Evolutionary conservation across 2,329 filamentous ascomycete genomes (phyloP), one percentile per base, ranked within the genome.

Genomic region (Clarireedia sp.): DNA sequence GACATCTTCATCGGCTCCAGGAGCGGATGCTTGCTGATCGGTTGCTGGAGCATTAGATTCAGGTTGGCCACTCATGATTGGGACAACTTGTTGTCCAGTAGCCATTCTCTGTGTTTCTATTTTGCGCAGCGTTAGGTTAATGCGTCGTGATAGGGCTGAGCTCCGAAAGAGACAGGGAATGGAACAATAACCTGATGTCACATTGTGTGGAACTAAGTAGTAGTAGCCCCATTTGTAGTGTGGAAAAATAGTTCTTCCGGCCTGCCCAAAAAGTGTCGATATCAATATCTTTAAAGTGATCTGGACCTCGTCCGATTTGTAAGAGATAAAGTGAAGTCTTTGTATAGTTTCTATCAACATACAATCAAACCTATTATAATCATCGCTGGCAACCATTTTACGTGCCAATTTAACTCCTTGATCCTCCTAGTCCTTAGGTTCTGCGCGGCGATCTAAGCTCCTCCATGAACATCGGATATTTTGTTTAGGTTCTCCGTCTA

Each of bases 1-100:
- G 8, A 60, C 52, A 26, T 65, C 62, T 33, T 64, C 63, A 33
- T 64, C 60, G 9, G 46, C 53, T 19, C 17, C 45, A 24, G 47
- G 33, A 14, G 33, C 23, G 24, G 43, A 26, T 36, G 47, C 40
- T 26, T 54, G 36, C 17, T 57, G 49, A 23, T 17, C 26, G 26
- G 21, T 37, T 16, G 29, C 49, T 9, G 17, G 29, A 17, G 29
- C 33, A 37, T 46, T 52, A 24, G 40, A 26, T 33, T n/a, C 48
- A 4, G 40, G n/a, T 19, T 26, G 29, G 16, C 14, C 26, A 44
- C 24, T 24, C 24, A 38, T 26, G 43, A 29, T 26, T 2, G 46
- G 46, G 6, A 14, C 24, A 19, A 24, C 19, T 55, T 43, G 24
- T 52, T 55, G 40, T 26, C 12, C 33, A 40, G 48, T 19, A 48